Evolutionary conservation across 306 rosid genomes (phyloP), one percentile per base, ranked within the genome.

Genomic region (Corylus americana): DNA sequence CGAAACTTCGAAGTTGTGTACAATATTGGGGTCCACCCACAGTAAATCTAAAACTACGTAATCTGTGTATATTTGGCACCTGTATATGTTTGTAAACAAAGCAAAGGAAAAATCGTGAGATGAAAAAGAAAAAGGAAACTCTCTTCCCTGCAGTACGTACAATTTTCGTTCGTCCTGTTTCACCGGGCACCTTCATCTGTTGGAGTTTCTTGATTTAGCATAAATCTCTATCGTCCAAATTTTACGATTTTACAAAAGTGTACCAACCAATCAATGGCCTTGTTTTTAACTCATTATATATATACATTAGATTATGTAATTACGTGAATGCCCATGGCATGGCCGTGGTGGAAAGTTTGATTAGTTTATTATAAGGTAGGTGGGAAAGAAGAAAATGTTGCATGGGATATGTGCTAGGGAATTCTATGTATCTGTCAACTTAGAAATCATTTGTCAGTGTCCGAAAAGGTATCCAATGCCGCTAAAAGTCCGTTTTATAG

Each of bases 391-490:
- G 11, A 8, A 5, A 0, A 0, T 2, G 51, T 55, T 22, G 35
- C 50, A 39, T 37, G 67, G 53, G 53, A 74, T 74, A n/a, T 10
- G 12, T 17, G 16, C 20, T 7, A 25, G 14, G 76, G 70, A 31
- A 63, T 63, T 63, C 44, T 31, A 31, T 18, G 64, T 54, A 39
- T 18, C 54, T 44, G 39, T 76, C 64, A 20, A 29, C 14, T 17
- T 22, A 12, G 58, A 48, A 78, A 71, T 78, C 71, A 58, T 69
- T 29, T 58, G 18, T 44, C 42, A n/a, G 51, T 5, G 74, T 66
- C 53, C 53, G 55, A n/a, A 22, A 45, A 42, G 79, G 83, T 67
- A 80, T 80, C 83, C 79, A 55, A 74, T 80, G 83, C 72, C 22
- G 71, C 45, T 67, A 67, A 39, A 39, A 74, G 75, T 55, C 49